Evolutionary conservation across 805 yeast genomes (phyloP).

Genomic region (Ogataea paraovalis): DNA sequence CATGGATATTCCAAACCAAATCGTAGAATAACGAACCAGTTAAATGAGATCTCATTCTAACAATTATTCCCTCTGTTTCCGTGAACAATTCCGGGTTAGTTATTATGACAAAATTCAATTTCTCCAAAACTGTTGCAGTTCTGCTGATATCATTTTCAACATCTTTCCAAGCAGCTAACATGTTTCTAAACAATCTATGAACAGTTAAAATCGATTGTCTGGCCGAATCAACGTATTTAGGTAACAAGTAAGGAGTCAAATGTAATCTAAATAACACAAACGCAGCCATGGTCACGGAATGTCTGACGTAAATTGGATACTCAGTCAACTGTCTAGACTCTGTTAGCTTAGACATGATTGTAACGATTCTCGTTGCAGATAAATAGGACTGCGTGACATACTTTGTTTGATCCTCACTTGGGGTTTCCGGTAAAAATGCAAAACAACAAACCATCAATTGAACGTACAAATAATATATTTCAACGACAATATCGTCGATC

Average conservation of each 20-base stretch:
- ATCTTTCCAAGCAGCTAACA: constrained; percentile 86
- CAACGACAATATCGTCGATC: constrained; percentile 65
- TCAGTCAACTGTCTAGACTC: constrained; percentile 72
- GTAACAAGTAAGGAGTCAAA: constrained; percentile 66
- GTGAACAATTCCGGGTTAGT: constrained; percentile 83
- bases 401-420: constrained; percentile 79
- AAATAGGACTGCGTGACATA: constrained; percentile 79
- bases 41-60: constrained; percentile 86
- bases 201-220: constrained; percentile 92
- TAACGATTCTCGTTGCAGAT: constrained; percentile 75
- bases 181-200: constrained; percentile 81
- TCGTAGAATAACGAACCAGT: constrained; percentile 91
- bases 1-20: constrained; percentile 91
- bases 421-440: constrained; percentile 88
- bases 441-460: constrained; percentile 80
- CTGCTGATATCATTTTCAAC: constrained; percentile 87
- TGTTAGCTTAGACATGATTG: constrained; percentile 67
- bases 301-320: constrained; percentile 81
- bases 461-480: constrained; percentile 74
- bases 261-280: constrained; percentile 77
- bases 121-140: constrained; percentile 87
- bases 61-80: constrained; percentile 68
- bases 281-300: constrained; percentile 79
- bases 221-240: constrained; percentile 79
- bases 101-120: constrained; percentile 78